phyloP scores from a whole-genome alignment of 257 asterid genomes.

The Fraxinus quadrangulata region DNA sequence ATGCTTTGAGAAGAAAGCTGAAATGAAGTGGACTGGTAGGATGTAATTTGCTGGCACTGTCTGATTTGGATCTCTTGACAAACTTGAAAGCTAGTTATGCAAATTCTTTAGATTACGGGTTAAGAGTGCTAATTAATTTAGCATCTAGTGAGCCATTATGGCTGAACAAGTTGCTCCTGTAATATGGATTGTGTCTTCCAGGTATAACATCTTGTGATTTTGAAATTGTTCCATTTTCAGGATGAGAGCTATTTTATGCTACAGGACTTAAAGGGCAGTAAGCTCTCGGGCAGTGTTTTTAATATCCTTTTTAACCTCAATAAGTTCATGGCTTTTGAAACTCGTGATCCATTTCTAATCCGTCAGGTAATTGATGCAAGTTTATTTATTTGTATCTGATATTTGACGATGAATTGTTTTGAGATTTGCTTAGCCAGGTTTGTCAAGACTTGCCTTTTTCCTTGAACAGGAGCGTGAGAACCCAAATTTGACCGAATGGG shows the following conservation, averaged over 20 bases:
- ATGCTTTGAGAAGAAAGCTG: background rate
- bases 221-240: conserved; percentile 49
- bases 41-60: background rate
- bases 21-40: background rate
- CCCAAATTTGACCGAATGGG: conserved; percentile 98
- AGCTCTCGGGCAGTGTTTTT: conserved; percentile 85
- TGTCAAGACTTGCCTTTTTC: conserved; percentile 15
- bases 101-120: background rate
- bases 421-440: conserved; percentile 12
- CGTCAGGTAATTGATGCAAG: conserved; percentile 72
- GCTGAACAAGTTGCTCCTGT: conserved; percentile 10
- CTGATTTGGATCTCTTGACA: background rate
- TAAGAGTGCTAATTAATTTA: conserved; percentile 11
- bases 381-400: conserved; percentile 1
- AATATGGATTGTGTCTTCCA: background rate
- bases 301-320: conserved; percentile 96
- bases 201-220: conserved; percentile 16
- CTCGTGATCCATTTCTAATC: conserved; percentile 98
- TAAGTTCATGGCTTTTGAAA: conserved; percentile 99
- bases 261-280: conserved; percentile 85
- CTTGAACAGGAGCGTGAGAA: conserved; percentile 92
- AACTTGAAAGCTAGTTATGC: background rate
- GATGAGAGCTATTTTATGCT: conserved; percentile 81
- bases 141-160: conserved; percentile 14
- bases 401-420: conserved; percentile 8